Evolutionary conservation across 257 asterid species (phyloP), one percentile per base, ranked within the genome.

Genomic region (Solanum medicagineum): DNA sequence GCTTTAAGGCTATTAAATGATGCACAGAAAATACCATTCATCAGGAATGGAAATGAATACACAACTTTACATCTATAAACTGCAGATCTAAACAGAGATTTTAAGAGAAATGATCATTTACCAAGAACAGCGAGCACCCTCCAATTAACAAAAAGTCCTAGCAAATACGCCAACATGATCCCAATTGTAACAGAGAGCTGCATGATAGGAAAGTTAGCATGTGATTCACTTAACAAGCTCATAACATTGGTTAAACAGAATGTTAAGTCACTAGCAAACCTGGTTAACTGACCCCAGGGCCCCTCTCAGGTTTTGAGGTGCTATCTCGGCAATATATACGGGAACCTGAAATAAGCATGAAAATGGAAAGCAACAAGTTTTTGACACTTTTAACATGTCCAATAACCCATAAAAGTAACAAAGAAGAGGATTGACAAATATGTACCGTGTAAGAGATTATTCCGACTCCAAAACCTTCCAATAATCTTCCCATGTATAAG

Each of bases 391-490:
- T 22, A 13, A 47, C 12, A 68, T 20, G 49, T 40, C 62, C 59
- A 83, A 63, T 66, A 51, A 17, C 29, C 29, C 14, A 42, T 62
- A 86, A 32, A 79, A 53, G 84, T 87, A 66, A 24, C n/a, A 69
- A 84, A 60, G 49, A 20, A 83, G n/a, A 54, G n/a, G 57, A 85
- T 75, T 75, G 59, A 24, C 15, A 22, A 53, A 84, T 26, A 84
- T 29, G 80, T 92, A 95, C 99, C 89, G 89, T 85, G 86, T 97
- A 97, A 84, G 99, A 97, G 86, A 97, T 94, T 75, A 95, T 93
- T 51, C 99, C 98, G 7, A 97, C 98, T 65, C 99, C 99, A 84
- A 95, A 97, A 68, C 99, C 99, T 90, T 94, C 98, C 90, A 95
- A 84, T 91, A 97, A 89, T 87, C 99, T 92, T 89, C 99, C 98